phyloP scores from a whole-genome alignment of 1,139 yeast species.

The Saccharomyces hybrid region DNA sequence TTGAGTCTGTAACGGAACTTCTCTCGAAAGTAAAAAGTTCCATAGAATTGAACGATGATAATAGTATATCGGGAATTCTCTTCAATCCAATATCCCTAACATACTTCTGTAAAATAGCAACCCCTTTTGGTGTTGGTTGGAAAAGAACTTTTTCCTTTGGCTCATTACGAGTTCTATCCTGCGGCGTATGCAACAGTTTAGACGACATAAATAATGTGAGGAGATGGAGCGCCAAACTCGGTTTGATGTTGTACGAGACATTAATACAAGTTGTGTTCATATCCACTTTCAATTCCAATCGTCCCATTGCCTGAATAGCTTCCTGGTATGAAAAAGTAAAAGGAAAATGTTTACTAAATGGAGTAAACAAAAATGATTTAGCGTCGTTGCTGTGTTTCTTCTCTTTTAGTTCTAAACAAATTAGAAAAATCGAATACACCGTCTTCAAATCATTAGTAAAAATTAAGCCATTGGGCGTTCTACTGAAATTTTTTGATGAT shows the following conservation, averaged over 20 bases:
- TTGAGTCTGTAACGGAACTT: conserved; percentile 49
- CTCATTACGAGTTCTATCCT: conserved; percentile 54
- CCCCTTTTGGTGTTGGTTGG: conserved; percentile 92
- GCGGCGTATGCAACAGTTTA: conserved; percentile 67
- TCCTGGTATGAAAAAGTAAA: conserved; percentile 47
- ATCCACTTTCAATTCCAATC: conserved; percentile 43
- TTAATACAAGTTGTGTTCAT: conserved; percentile 47
- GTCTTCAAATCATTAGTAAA: conserved; percentile 51
- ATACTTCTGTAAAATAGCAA: conserved; percentile 57
- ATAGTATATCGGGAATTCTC: conserved; percentile 41
- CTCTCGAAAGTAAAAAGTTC: conserved; percentile 63
- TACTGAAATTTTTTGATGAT: conserved; percentile 38
- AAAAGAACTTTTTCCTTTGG: conserved; percentile 40
- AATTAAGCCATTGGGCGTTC: conserved; percentile 46
- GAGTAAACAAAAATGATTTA: conserved; percentile 20
- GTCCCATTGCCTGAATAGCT: conserved; percentile 47
- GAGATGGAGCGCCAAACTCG: conserved; percentile 44
- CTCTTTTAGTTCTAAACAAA: conserved; percentile 41
- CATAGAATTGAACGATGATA: conserved; percentile 62
- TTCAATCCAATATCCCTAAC: conserved; percentile 51
- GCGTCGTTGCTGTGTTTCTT: conserved; percentile 14
- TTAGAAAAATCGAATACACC: conserved; percentile 46
- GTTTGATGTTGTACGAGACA: conserved; percentile 52
- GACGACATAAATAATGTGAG: conserved; percentile 55
- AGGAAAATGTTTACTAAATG: conserved; percentile 33